Evolutionary conservation across 1,139 yeast species (phyloP).

Genomic region (Debaryomyces subglobosus): DNA sequence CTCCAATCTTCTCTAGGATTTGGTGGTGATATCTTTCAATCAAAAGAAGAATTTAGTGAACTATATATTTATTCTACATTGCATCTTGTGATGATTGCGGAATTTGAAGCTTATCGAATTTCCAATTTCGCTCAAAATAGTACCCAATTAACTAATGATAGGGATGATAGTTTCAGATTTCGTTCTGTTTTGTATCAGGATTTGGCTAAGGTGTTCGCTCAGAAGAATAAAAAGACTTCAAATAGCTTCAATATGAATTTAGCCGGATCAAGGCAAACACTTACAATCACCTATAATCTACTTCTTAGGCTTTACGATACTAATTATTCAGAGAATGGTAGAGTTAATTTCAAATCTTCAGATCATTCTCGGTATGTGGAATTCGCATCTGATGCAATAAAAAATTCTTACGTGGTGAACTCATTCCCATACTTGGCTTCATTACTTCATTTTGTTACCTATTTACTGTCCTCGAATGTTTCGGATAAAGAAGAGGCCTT

Average conservation of each 20-base stretch:
- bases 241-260: slow-evolving; percentile 25
- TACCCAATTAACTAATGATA: slow-evolving; percentile 9
- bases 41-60: slow-evolving; percentile 26
- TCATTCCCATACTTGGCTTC: slow-evolving; percentile 20
- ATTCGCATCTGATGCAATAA: not conserved
- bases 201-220: slow-evolving; percentile 20
- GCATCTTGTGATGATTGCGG: slow-evolving; percentile 28
- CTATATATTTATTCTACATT: slow-evolving; percentile 29
- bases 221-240: slow-evolving; percentile 15
- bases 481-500: slow-evolving; percentile 19
- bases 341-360: not conserved
- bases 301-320: slow-evolving; percentile 8
- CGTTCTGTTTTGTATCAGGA: slow-evolving; percentile 22
- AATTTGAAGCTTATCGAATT: slow-evolving; percentile 23
- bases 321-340: not conserved
- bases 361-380: not conserved
- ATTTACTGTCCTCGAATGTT: slow-evolving; percentile 18
- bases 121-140: slow-evolving; percentile 8
- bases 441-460: slow-evolving; percentile 21
- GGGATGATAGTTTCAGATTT: slow-evolving; percentile 17
- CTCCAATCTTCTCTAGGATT: slow-evolving; percentile 25
- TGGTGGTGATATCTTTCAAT: slow-evolving; percentile 21
- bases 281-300: slow-evolving; percentile 15
- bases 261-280: slow-evolving; percentile 19
- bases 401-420: not conserved